Conservation (phyloP, 805 yeast genomes). For the Schwanniomyces polymorphus region DNA sequence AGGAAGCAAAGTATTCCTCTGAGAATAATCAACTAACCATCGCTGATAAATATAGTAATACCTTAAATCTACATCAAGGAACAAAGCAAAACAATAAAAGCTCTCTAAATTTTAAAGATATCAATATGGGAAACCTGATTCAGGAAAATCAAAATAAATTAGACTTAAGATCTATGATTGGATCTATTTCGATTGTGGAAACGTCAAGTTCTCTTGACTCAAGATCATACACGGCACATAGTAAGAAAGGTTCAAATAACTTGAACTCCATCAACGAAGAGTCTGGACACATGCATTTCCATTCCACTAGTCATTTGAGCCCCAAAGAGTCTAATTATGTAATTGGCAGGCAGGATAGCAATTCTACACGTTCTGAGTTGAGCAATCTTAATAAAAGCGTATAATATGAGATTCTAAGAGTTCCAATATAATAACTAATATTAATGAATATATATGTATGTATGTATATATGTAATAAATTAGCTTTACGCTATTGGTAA, state of each 20-base stretch:
- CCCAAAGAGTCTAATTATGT: conserved; percentile 2
- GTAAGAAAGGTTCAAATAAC: not conserved
- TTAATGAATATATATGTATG: conserved; percentile 7
- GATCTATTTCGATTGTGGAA: conserved; percentile 13
- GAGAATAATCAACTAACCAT: not conserved
- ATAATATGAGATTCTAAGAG: not conserved
- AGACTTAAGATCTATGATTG: conserved; percentile 22
- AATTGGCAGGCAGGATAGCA: conserved; percentile 8
- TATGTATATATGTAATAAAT: conserved; percentile 1
- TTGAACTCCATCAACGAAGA: conserved; percentile 1
- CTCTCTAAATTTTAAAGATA: not conserved
- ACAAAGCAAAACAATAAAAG: not conserved
- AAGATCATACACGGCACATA: not conserved
- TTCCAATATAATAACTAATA: not conserved
- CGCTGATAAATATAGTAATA: not conserved
- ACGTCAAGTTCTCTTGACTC: conserved; percentile 5
- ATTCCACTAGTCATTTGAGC: not conserved
- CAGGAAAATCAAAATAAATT: conserved; percentile 1
- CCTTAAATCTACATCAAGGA: too few relatives aligned
- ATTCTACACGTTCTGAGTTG: conserved; percentile 4
- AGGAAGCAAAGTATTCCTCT: not conserved
- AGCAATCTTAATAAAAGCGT: conserved; percentile 1
- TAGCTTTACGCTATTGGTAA: conserved; percentile 27
- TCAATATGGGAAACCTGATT: not conserved
- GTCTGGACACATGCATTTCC: not conserved